Base-by-base conservation (phyloP, 495 filamentous ascomycete genomes). In the Penicillium alfredii region DNA sequence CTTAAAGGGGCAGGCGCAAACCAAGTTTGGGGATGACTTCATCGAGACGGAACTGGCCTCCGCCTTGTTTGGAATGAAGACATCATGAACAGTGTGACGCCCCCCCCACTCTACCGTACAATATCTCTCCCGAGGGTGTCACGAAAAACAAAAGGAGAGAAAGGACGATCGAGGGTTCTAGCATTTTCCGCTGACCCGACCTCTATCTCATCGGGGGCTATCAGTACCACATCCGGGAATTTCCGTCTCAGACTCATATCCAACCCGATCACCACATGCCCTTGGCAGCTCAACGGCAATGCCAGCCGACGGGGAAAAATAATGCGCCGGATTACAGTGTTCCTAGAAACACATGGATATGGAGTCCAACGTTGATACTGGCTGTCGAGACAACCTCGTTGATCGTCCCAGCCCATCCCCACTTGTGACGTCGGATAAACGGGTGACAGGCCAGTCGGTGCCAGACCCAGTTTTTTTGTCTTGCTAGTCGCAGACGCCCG, bases 31-130 rank as follows among this genome's bases (percentile, higher is more conserved):
- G n/a, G 37, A 57, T 57, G 53, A 57, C 53, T 55, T 57, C 53
- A 57, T 55, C 39, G 44, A 50, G 32, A 25, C 49, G 53, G 53
- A 44, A 49, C 35, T 42, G 9, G 21, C n/a, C 47, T 54, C 53
- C 53, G 53, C 53, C 53, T 34, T 51, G 53, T 50, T 56, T 53
- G 33, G 17, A 3, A 41, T 44, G 42, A 54, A 39, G 19, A 22
- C 51, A 55, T 42, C 24, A 42, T 45, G 36, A 45, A 17, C 34
- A 13, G 36, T 41, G 37, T 37, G 33, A 49, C 8, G 23, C n/a
- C n/a, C 39, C 38, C 31, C 30, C 33, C 8, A n/a, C 18, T 30
- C 30, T 31, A 13, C 37, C 41, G 38, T 42, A 30, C 29, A 32
- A 40, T 38, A 37, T 30, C 18, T 9, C 26, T 4, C 12, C 9